Evolutionary conservation across 257 asterid species (phyloP).

Genomic region (Hygrophila difformis): DNA sequence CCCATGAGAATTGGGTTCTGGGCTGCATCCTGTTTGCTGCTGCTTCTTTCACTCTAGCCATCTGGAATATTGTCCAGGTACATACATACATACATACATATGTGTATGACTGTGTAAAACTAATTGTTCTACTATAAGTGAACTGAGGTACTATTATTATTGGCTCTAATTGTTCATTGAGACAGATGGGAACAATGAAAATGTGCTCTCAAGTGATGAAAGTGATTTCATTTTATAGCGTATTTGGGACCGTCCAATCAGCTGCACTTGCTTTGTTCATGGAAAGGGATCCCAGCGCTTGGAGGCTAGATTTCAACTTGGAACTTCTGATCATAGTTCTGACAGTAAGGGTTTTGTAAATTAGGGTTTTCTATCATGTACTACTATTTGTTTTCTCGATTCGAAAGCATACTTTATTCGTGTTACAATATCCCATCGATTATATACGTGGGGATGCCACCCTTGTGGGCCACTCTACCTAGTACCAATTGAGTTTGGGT

Average conservation of each 20-base stretch:
- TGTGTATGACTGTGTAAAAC: too few species aligned
- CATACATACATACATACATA: too few species aligned
- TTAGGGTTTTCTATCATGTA: too few species aligned
- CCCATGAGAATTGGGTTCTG: constrained; percentile 59
- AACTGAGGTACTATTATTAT: too few species aligned
- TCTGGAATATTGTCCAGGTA: constrained; percentile 73
- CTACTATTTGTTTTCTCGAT: too few species aligned
- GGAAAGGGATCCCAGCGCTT: constrained; percentile 45
- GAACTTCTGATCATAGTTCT: constrained; percentile 46
- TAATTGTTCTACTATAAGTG: too few species aligned
- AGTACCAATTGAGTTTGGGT: too few species aligned
- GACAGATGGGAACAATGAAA: constrained; percentile 59
- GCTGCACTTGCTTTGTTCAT: constrained; percentile 31
- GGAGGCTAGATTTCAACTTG: constrained; percentile 47
- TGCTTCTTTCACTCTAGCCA: constrained; percentile 44
- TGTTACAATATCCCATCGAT: too few species aligned
- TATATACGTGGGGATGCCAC: too few species aligned
- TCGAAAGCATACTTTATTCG: too few species aligned
- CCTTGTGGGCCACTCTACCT: too few species aligned
- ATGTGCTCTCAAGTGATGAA: constrained; percentile 64
- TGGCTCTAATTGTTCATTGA: not conserved
- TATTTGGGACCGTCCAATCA: constrained; percentile 60
- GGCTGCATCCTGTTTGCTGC: constrained; percentile 63
- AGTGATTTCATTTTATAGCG: constrained; percentile 51
- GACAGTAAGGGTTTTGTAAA: too few species aligned